These are phyloP conservation scores for Sanghuangporus weigelae DNA, from an alignment of 1,284 basidiomycete species.

Conservation along the genomic window DNA sequence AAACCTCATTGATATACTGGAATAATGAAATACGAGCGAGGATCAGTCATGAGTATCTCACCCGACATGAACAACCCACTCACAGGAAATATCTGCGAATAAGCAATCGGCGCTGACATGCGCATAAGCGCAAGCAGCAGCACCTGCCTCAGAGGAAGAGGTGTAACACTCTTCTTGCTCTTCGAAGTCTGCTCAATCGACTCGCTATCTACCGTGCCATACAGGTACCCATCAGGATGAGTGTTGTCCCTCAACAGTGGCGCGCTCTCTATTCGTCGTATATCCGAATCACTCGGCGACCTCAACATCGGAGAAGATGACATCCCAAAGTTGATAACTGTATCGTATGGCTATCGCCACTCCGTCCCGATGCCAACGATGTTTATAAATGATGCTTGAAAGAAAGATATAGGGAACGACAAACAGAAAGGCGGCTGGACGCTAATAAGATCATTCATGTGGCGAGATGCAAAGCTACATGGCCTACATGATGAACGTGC, in stretches of 20 bases:
- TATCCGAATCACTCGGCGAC: neutral
- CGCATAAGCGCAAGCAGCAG: slow-evolving; percentile 20
- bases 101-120: slow-evolving; percentile 25
- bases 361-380: neutral
- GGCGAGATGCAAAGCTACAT: neutral
- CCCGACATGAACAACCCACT: neutral
- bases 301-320: neutral
- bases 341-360: neutral
- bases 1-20: slow-evolving; percentile 15
- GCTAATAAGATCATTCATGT: neutral
- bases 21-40: neutral
- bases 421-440: neutral
- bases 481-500: neutral
- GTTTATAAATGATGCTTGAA: neutral
- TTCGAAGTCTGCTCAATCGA: neutral
- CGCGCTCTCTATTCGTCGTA: neutral
- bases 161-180: slow-evolving; percentile 15
- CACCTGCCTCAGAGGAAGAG: slow-evolving; percentile 18
- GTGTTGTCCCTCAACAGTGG: neutral
- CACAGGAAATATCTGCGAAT: slow-evolving; percentile 18
- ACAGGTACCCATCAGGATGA: neutral
- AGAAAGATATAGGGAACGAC: neutral
- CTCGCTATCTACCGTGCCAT: neutral
- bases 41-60: neutral
- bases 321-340: neutral